phyloP scores from a whole-genome alignment of 768 basidiomycete genomes.

The button mushroom (Agaricus bisporus) region DNA sequence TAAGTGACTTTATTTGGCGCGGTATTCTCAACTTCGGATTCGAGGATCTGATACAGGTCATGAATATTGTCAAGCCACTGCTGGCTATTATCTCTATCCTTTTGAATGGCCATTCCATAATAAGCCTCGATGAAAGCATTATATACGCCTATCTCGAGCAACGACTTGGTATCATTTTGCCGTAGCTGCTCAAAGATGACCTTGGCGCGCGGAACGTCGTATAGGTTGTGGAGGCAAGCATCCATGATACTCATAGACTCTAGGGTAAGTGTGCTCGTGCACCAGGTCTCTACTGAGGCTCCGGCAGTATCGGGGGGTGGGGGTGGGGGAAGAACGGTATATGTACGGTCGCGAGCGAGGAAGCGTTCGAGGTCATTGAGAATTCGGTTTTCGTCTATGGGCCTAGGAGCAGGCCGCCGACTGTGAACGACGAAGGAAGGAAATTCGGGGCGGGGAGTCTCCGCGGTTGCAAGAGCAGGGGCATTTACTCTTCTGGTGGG shows the following conservation, averaged over 20 bases:
- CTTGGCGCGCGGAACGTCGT: slow-evolving; percentile 74
- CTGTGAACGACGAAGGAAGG: slow-evolving; percentile 16
- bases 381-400: slow-evolving; percentile 4
- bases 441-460: slow-evolving; percentile 31
- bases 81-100: slow-evolving; percentile 35
- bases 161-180: slow-evolving; percentile 19
- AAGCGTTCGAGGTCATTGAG: slow-evolving; percentile 42
- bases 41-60: slow-evolving; percentile 54
- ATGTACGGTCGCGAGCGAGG: slow-evolving; percentile 30
- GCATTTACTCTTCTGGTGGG: slow-evolving; percentile 52
- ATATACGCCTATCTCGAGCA: slow-evolving; percentile 45
- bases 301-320: slow-evolving; percentile 40
- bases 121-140: slow-evolving; percentile 67
- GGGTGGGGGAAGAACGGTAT: slow-evolving; percentile 63
- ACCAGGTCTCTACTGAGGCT: slow-evolving; percentile 38
- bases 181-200: slow-evolving; percentile 65
- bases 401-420: slow-evolving; percentile 1
- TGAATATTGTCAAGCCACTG: slow-evolving; percentile 62
- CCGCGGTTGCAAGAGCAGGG: slow-evolving; percentile 42
- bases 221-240: slow-evolving; percentile 70
- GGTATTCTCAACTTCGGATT: slow-evolving; percentile 38
- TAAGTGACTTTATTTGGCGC: slow-evolving; percentile 30
- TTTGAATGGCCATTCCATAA: slow-evolving; percentile 45
- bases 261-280: slow-evolving; percentile 57
- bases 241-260: slow-evolving; percentile 76